Evolutionary conservation across 1,139 yeast species (phyloP), one percentile per base, ranked within the genome.

Genomic region (Geotrichum fermentans): DNA sequence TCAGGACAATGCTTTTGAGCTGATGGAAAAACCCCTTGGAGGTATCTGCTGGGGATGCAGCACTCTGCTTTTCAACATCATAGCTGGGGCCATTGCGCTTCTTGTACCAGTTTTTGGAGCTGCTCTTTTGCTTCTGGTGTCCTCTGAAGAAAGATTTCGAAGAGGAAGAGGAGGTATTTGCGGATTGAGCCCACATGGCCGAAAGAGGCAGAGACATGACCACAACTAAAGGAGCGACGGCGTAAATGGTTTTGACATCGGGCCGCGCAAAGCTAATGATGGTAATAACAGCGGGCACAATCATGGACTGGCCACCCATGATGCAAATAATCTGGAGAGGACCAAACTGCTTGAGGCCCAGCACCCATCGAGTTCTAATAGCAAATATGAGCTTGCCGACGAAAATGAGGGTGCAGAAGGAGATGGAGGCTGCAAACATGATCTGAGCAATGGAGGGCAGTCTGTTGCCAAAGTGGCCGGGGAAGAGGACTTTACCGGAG

Each of bases 341-440:
- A 55, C 83, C 90, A 61, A 90, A 88, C 61, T 87, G 95, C 58
- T 75, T 79, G 51, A 88, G 69, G 0, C 98, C 98, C 50, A 89
- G 67, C 55, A 71, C 77, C 51, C 89, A 73, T 63, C 97, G 78
- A 2, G 85, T 75, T 54, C 80, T 73, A 29, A 87, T 77, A 0
- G 96, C 95, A 49, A 77, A 55, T 13, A 74, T 63, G 47, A 92
- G 72, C 63, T 90, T 92, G 13, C 71, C 61, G 3, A 80, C 64
- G 40, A 90, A 71, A 29, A 86, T 67, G 1, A 78, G 52, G 36
- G 86, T 78, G 70, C 80, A 79, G 24, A 83, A 62, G 55, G 79
- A 74, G 17, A 89, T 76, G 0, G 95, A 82, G 0, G 78, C 75
- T 0, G 90, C 80, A 58, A 88, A 83, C 38, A 86, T 60, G 45